These are phyloP conservation scores for Populus euphratica DNA, from an alignment of 345 rosid species.

Conservation along the genomic window DNA sequence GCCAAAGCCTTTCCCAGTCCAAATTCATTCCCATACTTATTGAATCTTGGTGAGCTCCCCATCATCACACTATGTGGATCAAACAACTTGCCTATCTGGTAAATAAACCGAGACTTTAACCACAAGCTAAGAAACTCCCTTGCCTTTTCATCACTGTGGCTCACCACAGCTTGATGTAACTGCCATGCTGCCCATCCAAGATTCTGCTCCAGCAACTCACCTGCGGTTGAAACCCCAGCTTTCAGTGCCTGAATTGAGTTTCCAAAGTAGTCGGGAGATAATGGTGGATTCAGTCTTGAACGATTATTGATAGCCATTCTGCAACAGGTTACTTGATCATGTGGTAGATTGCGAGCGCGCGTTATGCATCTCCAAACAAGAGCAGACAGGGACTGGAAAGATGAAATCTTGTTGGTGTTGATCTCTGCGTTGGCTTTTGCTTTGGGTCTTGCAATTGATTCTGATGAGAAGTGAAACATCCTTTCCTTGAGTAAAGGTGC, in stretches of 20 bases:
- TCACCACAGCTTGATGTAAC: constrained; percentile 45
- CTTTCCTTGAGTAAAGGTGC: constrained; percentile 51
- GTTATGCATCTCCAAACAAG: constrained; percentile 66
- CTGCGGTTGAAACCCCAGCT: constrained; percentile 37
- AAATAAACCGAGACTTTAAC: constrained; percentile 43
- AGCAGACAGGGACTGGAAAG: constrained; percentile 65
- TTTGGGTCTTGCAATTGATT: constrained; percentile 49
- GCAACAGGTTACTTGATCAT: constrained; percentile 41
- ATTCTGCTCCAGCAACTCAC: constrained; percentile 48
- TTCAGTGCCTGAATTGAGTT: constrained; percentile 41
- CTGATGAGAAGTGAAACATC: constrained; percentile 55
- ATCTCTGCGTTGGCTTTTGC: constrained; percentile 43
- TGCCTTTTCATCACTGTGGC: constrained; percentile 36
- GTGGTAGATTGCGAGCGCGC: constrained; percentile 36
- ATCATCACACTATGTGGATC: constrained; percentile 59
- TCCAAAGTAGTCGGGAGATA: constrained; percentile 61
- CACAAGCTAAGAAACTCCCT: constrained; percentile 38
- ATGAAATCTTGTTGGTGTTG: constrained; percentile 54
- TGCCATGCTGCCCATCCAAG: constrained; percentile 70
- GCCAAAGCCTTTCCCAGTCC: constrained; percentile 75
- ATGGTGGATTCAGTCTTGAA: constrained; percentile 47
- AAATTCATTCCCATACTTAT: constrained; percentile 68
- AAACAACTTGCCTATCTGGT: constrained; percentile 38
- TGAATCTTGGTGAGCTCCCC: constrained; percentile 82
- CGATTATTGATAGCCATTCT: constrained; percentile 49